Percentiles rank a stretch among this genome's conserved stretches.
These are phyloP conservation scores for Quercus mongolica DNA, from an alignment of 306 rosid genomes.

Conservation along the genomic window DNA sequence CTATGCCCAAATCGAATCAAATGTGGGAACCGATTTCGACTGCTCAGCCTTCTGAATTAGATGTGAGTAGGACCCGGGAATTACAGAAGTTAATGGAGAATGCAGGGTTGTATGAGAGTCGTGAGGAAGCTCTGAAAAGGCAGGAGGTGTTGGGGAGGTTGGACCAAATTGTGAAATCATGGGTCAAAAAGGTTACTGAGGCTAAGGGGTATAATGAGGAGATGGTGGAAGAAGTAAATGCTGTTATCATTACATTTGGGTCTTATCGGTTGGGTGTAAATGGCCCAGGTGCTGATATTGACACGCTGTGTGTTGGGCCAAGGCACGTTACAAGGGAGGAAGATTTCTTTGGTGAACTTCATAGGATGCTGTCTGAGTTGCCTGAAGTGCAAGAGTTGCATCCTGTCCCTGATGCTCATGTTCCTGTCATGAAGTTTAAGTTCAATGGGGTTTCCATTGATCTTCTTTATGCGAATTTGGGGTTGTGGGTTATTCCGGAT, in stretches of 20 bases:
- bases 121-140: neutral
- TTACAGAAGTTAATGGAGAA: neutral
- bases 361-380: neutral
- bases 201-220: neutral
- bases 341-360: neutral
- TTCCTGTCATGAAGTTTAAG: slow-evolving; percentile 6
- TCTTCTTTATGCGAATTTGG: neutral
- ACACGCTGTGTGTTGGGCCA: slow-evolving; percentile 4
- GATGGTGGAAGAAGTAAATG: neutral
- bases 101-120: neutral
- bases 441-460: neutral
- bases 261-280: slow-evolving; percentile 1
- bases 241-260: neutral
- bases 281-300: slow-evolving; percentile 1
- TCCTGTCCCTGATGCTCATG: neutral
- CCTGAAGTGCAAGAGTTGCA: neutral
- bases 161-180: neutral
- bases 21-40: neutral
- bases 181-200: neutral
- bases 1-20: neutral
- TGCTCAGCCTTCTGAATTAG: neutral
- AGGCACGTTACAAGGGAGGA: neutral
- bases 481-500: neutral
- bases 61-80: neutral
- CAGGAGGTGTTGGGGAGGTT: slow-evolving; percentile 1